A percentile compares a stretch with the other conserved stretches of the same genome.
Conservation (phyloP, 2,329 filamentous ascomycete genomes). For the Byssochlamys sp. region DNA sequence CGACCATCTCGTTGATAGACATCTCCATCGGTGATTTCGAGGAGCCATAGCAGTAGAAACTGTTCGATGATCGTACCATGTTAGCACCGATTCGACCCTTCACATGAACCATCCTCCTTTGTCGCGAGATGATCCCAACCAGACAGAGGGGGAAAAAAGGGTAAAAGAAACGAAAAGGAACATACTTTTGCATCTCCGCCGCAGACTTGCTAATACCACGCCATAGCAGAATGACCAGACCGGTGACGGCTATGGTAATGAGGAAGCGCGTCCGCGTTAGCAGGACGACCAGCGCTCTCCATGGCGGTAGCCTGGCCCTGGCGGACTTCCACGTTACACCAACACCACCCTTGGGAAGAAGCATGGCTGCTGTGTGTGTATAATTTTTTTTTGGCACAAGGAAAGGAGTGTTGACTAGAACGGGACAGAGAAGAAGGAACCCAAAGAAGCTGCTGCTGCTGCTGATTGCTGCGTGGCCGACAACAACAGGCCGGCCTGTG, state of each 20-base stretch:
- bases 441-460: background rate
- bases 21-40: conserved; percentile 93
- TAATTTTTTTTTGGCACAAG: no score
- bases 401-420: background rate
- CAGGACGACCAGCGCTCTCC: conserved; percentile 59
- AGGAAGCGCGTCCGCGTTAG: conserved; percentile 71
- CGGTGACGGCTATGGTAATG: conserved; percentile 59
- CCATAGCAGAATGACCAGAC: conserved; percentile 74
- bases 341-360: conserved; percentile 80
- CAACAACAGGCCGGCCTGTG: background rate
- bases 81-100: background rate
- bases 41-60: conserved; percentile 95
- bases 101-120: background rate
- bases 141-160: background rate
- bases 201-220: conserved; percentile 71
- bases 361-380: conserved; percentile 48
- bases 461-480: background rate
- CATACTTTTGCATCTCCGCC: conserved; percentile 82
- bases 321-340: conserved; percentile 89
- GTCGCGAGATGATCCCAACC: background rate
- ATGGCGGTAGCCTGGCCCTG: conserved; percentile 66
- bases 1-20: conserved; percentile 77
- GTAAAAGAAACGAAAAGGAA: background rate
- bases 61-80: conserved; percentile 30
- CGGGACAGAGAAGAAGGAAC: conserved; percentile 1